These are phyloP conservation scores for Coprinopsis sp. DNA, from an alignment of 768 basidiomycete genomes.

Conservation along the genomic window DNA sequence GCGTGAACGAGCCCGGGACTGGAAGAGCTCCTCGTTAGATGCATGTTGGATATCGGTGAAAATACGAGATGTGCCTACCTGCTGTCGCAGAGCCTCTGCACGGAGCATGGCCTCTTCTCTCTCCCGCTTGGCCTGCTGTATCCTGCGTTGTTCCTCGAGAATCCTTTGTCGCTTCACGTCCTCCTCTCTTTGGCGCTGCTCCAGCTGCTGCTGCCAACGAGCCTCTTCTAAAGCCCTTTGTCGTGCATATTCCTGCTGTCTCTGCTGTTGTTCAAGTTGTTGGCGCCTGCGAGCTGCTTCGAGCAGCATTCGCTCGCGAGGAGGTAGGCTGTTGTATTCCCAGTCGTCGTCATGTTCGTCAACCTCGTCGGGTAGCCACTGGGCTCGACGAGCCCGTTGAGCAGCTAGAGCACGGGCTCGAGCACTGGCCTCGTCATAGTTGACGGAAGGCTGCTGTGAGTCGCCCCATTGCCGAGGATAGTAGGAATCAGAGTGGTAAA, in stretches of 20 bases:
- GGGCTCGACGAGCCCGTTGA: constrained; percentile 30
- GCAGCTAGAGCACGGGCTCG: constrained; percentile 28
- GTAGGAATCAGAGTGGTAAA: constrained; percentile 14
- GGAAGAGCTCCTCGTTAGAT: neutral
- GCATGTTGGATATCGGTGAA: neutral
- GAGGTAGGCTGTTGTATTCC: constrained; percentile 21
- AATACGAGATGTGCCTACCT: constrained; percentile 16
- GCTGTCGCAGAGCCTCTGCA: constrained; percentile 12
- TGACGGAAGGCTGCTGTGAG: neutral
- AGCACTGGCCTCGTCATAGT: constrained; percentile 16
- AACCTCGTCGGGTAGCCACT: constrained; percentile 38
- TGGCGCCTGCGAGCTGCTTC: constrained; percentile 26
- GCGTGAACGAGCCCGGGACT: neutral
- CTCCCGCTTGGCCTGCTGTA: constrained; percentile 13
- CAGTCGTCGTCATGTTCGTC: constrained; percentile 28
- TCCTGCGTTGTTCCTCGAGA: constrained; percentile 17
- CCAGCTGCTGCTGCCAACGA: constrained; percentile 13
- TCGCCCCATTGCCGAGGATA: constrained; percentile 10
- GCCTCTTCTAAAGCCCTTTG: constrained; percentile 16
- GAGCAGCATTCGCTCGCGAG: constrained; percentile 30
- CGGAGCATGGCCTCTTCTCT: constrained; percentile 5
- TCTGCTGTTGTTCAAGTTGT: constrained; percentile 22
- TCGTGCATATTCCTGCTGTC: constrained; percentile 17
- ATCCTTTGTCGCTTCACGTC: constrained; percentile 14
- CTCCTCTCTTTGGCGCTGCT: constrained; percentile 18